These are phyloP conservation scores for Colletotrichum sidae DNA, from an alignment of 2,329 filamentous ascomycete genomes.

Conservation along the genomic window DNA sequence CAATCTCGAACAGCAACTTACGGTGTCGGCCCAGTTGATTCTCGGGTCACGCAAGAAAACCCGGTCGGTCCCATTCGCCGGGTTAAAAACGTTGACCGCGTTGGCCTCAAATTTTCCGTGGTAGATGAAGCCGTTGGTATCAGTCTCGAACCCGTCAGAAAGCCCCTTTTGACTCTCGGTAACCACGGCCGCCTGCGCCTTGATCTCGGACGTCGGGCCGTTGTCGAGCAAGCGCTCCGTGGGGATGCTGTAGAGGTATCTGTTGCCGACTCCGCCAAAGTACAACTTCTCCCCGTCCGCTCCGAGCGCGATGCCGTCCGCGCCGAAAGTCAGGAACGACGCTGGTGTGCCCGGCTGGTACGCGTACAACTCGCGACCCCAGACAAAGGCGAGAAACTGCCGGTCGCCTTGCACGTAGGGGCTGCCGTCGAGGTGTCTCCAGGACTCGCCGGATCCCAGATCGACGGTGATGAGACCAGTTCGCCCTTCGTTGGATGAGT, in stretches of 20 bases:
- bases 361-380: conserved; percentile 10
- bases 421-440: conserved; percentile 16
- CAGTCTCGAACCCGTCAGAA: conserved; percentile 18
- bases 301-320: conserved; percentile 5
- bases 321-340: conserved; percentile 7
- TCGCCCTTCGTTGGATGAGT: conserved; percentile 8
- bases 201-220: conserved; percentile 3
- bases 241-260: conserved; percentile 16
- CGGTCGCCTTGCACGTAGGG: conserved; percentile 16
- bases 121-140: conserved; percentile 20
- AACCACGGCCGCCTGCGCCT: conserved; percentile 6
- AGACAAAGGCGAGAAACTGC: conserved; percentile 16
- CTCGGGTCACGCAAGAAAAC: conserved; percentile 10
- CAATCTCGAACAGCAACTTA: neutral
- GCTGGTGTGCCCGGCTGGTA: conserved; percentile 9
- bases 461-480: conserved; percentile 11
- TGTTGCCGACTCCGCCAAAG: conserved; percentile 17
- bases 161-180: conserved; percentile 11
- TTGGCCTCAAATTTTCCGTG: conserved; percentile 13
- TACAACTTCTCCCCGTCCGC: conserved; percentile 8
- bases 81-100: conserved; percentile 16
- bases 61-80: conserved; percentile 10
- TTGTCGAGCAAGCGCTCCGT: conserved; percentile 12
- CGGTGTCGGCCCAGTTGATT: conserved; percentile 19
- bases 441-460: conserved; percentile 12